A percentile compares a stretch with the other conserved stretches of the same genome.
phyloP scores from a whole-genome alignment of 1,139 yeast genomes.

The Geotrichum carabidarum region DNA sequence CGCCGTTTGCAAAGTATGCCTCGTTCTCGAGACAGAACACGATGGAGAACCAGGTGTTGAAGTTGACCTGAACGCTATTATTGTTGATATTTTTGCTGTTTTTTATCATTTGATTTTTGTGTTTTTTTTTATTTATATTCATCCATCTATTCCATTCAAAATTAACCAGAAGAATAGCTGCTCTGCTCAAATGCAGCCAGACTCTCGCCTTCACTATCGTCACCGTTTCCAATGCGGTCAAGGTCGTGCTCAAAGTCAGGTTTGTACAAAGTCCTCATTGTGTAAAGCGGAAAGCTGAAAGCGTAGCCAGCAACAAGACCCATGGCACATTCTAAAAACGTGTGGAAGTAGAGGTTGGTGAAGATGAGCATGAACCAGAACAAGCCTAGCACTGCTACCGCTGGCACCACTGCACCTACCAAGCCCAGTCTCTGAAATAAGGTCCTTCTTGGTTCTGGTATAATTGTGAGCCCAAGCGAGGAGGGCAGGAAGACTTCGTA shows the following conservation, averaged over 20 bases:
- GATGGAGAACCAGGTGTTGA: conserved; percentile 15
- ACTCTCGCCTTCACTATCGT: no score
- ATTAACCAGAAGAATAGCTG: neutral
- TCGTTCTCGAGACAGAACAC: conserved; percentile 51
- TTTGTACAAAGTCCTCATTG: neutral
- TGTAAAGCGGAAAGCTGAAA: neutral
- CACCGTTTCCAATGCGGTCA: no score
- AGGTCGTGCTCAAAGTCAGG: no score
- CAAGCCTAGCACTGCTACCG: conserved; percentile 45
- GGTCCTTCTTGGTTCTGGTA: no score
- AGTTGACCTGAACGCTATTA: neutral
- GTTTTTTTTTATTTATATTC: neutral
- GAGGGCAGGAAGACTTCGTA: conserved; percentile 47
- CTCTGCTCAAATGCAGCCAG: no score
- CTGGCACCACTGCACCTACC: no score
- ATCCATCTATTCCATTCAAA: neutral
- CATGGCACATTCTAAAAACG: conserved; percentile 63
- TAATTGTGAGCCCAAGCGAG: no score
- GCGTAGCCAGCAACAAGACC: conserved; percentile 43
- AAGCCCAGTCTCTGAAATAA: no score
- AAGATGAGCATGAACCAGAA: conserved; percentile 89
- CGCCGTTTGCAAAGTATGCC: conserved; percentile 60
- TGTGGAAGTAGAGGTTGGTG: conserved; percentile 77
- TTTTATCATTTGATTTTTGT: neutral
- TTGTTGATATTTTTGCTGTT: neutral